Evolutionary conservation across 176 grass and related monocot species (phyloP).

Genomic region (Ensete glaucum): DNA sequence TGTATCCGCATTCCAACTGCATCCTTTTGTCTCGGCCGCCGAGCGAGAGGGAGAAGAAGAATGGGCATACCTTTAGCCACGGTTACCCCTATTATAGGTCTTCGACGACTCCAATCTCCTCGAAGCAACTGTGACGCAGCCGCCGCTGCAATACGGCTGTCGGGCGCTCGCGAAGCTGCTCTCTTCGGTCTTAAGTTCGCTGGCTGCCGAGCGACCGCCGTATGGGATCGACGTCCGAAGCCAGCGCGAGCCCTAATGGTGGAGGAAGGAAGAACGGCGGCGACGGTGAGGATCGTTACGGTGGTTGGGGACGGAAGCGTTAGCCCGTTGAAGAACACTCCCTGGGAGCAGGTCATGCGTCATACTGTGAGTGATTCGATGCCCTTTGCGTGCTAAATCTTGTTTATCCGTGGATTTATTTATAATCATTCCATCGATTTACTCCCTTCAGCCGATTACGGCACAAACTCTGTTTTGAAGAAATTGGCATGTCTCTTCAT

Average conservation of each 20-base stretch:
- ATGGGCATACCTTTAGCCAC: background rate
- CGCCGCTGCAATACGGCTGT: background rate
- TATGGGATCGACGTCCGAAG: background rate
- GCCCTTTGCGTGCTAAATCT: background rate
- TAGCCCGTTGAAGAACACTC: constrained; percentile 53
- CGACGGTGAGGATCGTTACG: constrained; percentile 35
- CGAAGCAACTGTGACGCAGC: background rate
- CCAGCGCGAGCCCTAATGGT: background rate
- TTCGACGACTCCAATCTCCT: background rate
- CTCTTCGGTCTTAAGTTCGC: background rate
- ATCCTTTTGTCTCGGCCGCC: too few species aligned
- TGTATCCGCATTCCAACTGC: too few species aligned
- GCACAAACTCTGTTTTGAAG: too few species aligned
- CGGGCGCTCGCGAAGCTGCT: background rate
- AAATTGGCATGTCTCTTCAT: too few species aligned
- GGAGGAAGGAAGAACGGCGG: constrained; percentile 2
- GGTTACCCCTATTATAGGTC: background rate
- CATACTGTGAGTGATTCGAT: constrained; percentile 42
- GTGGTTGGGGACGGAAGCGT: constrained; percentile 60
- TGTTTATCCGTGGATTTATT: background rate
- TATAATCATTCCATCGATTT: background rate
- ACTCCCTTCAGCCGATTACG: background rate
- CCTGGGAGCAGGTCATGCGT: constrained; percentile 86
- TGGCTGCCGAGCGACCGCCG: background rate
- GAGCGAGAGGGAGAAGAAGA: background rate